Percentiles rank a stretch among this genome's conserved stretches.
Evolutionary conservation across 2,329 filamentous ascomycete genomes (phyloP).

Genomic region (Fusarium veterinarium): DNA sequence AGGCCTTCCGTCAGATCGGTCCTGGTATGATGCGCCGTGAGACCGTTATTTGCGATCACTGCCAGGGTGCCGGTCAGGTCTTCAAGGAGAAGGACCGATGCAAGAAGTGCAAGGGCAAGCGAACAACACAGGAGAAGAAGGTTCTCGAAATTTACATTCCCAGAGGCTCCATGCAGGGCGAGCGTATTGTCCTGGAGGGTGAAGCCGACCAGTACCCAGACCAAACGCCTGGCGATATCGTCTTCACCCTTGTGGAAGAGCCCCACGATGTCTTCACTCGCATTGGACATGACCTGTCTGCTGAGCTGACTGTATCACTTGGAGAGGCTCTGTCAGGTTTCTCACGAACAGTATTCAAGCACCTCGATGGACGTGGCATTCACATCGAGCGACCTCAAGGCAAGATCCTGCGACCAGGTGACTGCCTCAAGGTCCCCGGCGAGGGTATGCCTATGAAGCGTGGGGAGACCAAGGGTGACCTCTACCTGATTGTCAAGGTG

Average conservation of each 20-base stretch:
- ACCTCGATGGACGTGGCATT: slow-evolving; percentile 93
- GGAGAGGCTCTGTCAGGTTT: slow-evolving; percentile 90
- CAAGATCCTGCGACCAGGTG: slow-evolving; percentile 83
- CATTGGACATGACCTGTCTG: slow-evolving; percentile 84
- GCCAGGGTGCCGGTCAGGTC: slow-evolving; percentile 84
- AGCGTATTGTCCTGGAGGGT: slow-evolving; percentile 89
- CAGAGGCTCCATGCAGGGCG: slow-evolving; percentile 84
- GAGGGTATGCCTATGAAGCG: slow-evolving; percentile 97
- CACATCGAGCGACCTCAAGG: slow-evolving; percentile 82
- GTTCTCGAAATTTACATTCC: slow-evolving; percentile 97
- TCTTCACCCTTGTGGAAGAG: slow-evolving; percentile 87
- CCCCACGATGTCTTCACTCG: slow-evolving; percentile 85
- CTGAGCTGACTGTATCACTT: slow-evolving; percentile 83
- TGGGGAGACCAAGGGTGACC: slow-evolving; percentile 83
- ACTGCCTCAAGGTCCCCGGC: slow-evolving; percentile 85
- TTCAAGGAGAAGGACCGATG: slow-evolving; percentile 98
- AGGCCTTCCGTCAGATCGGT: slow-evolving; percentile 84
- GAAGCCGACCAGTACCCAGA: slow-evolving; percentile 94
- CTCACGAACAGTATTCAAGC: slow-evolving; percentile 87
- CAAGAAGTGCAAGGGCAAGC: slow-evolving; percentile 97
- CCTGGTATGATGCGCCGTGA: slow-evolving; percentile 88
- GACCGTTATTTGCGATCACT: slow-evolving; percentile 82
- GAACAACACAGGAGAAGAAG: slow-evolving; percentile 89
- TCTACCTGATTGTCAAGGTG: slow-evolving; percentile 88
- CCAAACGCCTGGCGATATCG: slow-evolving; percentile 89